Evolutionary conservation across 2,329 filamentous ascomycete species (phyloP), one percentile per base, ranked within the genome.

Genomic region (Penicillium sclerotigenum): DNA sequence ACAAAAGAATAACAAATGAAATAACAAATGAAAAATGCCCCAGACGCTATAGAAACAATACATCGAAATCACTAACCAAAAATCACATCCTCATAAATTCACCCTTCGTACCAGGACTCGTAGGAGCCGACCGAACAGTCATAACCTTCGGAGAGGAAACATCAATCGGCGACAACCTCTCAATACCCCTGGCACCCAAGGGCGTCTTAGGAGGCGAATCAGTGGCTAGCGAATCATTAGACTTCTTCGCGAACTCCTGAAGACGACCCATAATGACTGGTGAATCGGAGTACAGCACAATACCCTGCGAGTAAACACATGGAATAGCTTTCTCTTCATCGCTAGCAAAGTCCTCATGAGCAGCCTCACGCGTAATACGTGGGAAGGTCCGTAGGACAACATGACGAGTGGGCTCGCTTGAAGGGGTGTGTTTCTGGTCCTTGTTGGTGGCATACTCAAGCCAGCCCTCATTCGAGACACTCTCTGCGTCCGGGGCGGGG

Each of bases 351-450:
- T 76, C 73, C 52, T 75, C 73, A 54, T 81, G 79, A 14, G 78
- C 78, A 14, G 77, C 71, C 64, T 83, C 80, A n/a, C 81, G 77
- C 45, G 74, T 72, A 40, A 83, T 79, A 47, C 79, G 77, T 2
- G 81, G 81, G 68, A 82, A 80, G 4, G 81, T 72, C 24, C 80
- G 75, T 10, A 83, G 68, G 22, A 83, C 68, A 9, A 81, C 72
- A 62, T 76, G 74, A 11, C 76, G 75, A 20, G 67, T 71, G 38
- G 57, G 65, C 14, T 67, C 68, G 8, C 40, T 52, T 34, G 61
- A 59, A 8, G 55, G 34, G 14, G 54, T 55, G 9, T 52, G 9
- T 22, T 48, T 57, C 8, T 56, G 59, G 43, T 65, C 61, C 47
- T 66, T 64, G 22, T 61, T 28, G 24, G 62, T 46, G 6, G 64